Evolutionary conservation across 2,329 filamentous ascomycete genomes (phyloP), one percentile per base, ranked within the genome.

Genomic region (Elsinoe ampelina): DNA sequence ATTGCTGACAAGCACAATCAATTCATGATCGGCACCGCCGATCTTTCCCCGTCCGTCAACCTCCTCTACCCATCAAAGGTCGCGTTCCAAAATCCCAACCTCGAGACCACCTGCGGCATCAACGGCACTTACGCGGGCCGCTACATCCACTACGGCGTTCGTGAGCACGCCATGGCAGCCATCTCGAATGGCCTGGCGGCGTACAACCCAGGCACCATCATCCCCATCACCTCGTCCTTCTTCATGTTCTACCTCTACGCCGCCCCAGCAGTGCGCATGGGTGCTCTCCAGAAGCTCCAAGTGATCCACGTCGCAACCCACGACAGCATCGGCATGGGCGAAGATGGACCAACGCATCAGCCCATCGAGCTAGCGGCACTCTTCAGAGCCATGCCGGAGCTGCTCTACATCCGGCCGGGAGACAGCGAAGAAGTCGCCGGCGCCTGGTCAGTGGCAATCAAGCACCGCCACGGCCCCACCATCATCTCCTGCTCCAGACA

Each of bases 111-210:
- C 1, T 66, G 75, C 59, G 77, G 78, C 5, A 75, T 79, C 62
- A 79, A 78, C 60, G 82, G 81, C 41, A 70, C 77, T 66, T 78
- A 78, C 61, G 64, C 66, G 2, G 74, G 74, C 19, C 71, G 74
- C 6, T 75, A 75, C 60, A 71, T 83, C 60, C 80, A 80, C 65
- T 83, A 75, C 65, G 81, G 80, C 38, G 77, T 84, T 55, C 77
- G 81, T 4, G 80, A 83, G 61, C 80, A 83, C 63, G 80, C 80
- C 56, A 84, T 85, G 82, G 74, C 74, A 2, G 69, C 76, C 30
- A 77, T 81, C 20, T 74, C 69, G 13, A 72, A 72, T 58, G 70
- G 70, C 15, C 64, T 72, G 32, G 67, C 70, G 2, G 70, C 70
- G 3, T 72, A 65, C 63, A 63, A 65, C 45, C 65, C 65, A n/a